phyloP scores from a whole-genome alignment of 1,284 basidiomycete species.

The Cutaneotrichosporon curvatum region DNA sequence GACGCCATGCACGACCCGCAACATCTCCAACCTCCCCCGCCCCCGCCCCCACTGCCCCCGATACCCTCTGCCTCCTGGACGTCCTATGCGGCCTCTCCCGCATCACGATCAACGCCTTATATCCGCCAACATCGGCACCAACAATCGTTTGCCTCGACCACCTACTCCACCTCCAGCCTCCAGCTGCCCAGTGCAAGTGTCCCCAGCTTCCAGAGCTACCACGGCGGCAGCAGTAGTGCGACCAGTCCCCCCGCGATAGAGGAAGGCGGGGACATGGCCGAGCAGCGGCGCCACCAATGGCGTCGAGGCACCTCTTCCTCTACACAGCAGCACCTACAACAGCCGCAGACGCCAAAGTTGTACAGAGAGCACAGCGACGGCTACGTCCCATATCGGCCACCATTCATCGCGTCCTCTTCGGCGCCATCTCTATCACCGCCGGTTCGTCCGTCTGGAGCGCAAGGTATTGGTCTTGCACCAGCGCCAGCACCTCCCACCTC shows the following conservation, averaged over 20 bases:
- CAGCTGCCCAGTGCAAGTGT: too few relatives aligned
- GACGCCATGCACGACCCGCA: not conserved
- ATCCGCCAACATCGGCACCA: not conserved
- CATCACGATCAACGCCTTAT: not conserved
- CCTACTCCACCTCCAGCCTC: too few relatives aligned
- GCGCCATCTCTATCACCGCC: conserved; percentile 2
- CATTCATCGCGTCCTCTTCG: conserved; percentile 6
- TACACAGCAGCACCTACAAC: not conserved
- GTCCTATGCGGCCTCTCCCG: not conserved
- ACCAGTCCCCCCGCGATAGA: too few relatives aligned
- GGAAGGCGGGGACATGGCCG: not conserved
- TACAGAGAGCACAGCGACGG: conserved; percentile 6
- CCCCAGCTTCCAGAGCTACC: too few relatives aligned
- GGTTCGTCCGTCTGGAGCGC: conserved; percentile 13
- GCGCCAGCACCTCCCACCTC: not conserved
- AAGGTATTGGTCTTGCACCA: conserved; percentile 14
- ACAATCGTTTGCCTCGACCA: not conserved
- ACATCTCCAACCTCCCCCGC: not conserved
- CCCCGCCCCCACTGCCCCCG: not conserved
- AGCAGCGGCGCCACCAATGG: not conserved
- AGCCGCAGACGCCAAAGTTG: too few relatives aligned
- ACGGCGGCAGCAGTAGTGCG: too few relatives aligned
- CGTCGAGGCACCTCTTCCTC: not conserved
- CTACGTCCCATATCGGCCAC: conserved; percentile 17
- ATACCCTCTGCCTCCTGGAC: not conserved